A percentile compares a stretch with the other conserved stretches of the same genome.
Evolutionary conservation across 208 protist genomes (phyloP).

Genomic region (Leishmania gerbilli): DNA sequence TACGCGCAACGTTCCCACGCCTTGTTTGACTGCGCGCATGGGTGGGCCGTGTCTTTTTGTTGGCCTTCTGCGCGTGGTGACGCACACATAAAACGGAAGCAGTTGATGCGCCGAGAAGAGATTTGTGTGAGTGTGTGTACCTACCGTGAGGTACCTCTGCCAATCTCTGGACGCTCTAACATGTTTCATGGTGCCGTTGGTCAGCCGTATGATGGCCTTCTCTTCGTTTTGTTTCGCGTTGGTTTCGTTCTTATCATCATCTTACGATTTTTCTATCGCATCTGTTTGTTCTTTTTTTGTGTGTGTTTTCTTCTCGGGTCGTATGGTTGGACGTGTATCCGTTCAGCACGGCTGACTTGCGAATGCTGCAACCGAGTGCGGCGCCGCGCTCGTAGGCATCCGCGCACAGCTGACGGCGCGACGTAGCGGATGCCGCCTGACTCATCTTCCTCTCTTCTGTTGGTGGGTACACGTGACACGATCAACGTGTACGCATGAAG

Average conservation of each 20-base stretch:
- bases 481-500: background rate
- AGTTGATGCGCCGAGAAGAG: background rate
- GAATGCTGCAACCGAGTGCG: background rate
- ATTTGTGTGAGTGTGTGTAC: background rate
- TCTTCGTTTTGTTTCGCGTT: background rate
- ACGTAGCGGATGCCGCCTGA: background rate
- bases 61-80: background rate
- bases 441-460: background rate
- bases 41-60: background rate
- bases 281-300: background rate
- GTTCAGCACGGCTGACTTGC: background rate
- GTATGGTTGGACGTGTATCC: background rate
- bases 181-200: background rate
- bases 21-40: background rate
- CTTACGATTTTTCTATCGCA: background rate
- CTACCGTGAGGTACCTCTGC: background rate
- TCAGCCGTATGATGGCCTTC: background rate
- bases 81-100: background rate
- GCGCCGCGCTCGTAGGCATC: background rate
- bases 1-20: background rate
- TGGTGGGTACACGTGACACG: background rate
- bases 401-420: background rate
- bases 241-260: background rate
- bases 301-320: background rate
- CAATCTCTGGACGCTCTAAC: background rate